Evolutionary conservation across 371 early-diverging fungal species (phyloP).

Genomic region (Vairimorpha ceranae): DNA sequence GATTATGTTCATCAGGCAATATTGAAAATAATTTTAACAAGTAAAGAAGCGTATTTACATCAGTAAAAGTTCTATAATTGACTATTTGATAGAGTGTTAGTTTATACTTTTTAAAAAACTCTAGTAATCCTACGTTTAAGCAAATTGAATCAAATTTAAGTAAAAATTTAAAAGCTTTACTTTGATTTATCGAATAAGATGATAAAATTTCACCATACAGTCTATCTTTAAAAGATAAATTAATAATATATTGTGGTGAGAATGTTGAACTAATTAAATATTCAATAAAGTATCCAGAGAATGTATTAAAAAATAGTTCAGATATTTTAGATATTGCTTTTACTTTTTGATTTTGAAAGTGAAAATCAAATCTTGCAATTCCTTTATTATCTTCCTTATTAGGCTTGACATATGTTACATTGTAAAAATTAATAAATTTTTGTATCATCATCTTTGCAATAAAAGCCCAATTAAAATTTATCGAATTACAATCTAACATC

Average conservation of each 20-base stretch:
- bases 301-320: background rate
- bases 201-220: background rate
- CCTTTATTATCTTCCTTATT: background rate
- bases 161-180: background rate
- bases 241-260: background rate
- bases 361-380: background rate
- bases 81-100: background rate
- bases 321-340: background rate
- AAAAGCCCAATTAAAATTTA: conserved; percentile 1
- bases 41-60: background rate
- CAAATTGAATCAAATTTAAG: background rate
- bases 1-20: background rate
- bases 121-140: background rate
- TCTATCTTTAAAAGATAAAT: background rate
- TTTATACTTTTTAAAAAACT: background rate
- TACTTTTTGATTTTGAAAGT: background rate
- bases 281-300: conserved; percentile 4
- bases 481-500: conserved; percentile 4
- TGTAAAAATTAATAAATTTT: conserved; percentile 18
- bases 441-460: conserved; percentile 11
- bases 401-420: background rate
- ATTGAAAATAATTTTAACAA: background rate
- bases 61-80: background rate
- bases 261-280: conserved; percentile 1
- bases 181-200: background rate